phyloP scores from a whole-genome alignment of 2,329 filamentous ascomycete species.

The Paecilomyces fulvus region DNA sequence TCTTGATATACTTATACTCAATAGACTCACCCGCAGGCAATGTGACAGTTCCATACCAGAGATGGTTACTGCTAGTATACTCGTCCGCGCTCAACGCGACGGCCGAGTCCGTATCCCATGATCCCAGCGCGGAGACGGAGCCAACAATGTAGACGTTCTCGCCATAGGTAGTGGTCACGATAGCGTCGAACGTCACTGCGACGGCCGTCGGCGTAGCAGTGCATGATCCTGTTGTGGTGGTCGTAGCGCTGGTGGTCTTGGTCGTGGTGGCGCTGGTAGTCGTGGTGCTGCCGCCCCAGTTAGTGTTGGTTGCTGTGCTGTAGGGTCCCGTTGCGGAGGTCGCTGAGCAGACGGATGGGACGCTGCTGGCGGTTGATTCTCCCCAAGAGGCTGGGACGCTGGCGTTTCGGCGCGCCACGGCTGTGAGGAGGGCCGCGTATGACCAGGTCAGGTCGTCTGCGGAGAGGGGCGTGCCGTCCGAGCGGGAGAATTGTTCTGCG shows the following conservation, averaged over 20 bases:
- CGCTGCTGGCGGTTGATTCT: constrained; percentile 6
- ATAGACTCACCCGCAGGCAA: constrained; percentile 50
- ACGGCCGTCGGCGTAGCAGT: constrained; percentile 33
- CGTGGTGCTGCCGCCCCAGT: constrained; percentile 11
- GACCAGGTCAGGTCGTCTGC: constrained; percentile 36
- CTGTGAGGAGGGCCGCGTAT: constrained; percentile 31
- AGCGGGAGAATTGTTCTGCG: constrained; percentile 29
- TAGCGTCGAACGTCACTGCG: constrained; percentile 55
- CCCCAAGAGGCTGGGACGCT: constrained; percentile 16
- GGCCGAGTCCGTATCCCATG: constrained; percentile 50
- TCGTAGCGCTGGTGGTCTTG: constrained; percentile 1
- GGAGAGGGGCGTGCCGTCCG: constrained; percentile 25
- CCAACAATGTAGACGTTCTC: constrained; percentile 60
- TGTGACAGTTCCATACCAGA: constrained; percentile 53
- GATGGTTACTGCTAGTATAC: constrained; percentile 52
- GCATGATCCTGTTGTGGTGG: constrained; percentile 7
- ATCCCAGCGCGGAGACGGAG: constrained; percentile 50
- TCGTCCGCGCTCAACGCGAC: constrained; percentile 48
- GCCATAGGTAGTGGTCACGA: constrained; percentile 50
- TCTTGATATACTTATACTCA: constrained; percentile 62
- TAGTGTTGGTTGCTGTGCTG: constrained; percentile 14
- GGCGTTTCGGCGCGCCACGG: constrained; percentile 10
- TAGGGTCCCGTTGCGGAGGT: constrained; percentile 18
- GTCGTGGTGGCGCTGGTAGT: too few relatives aligned
- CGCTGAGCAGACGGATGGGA: constrained; percentile 14